These are phyloP conservation scores for Cucumis cinereus DNA, from an alignment of 306 rosid species.

Conservation along the genomic window DNA sequence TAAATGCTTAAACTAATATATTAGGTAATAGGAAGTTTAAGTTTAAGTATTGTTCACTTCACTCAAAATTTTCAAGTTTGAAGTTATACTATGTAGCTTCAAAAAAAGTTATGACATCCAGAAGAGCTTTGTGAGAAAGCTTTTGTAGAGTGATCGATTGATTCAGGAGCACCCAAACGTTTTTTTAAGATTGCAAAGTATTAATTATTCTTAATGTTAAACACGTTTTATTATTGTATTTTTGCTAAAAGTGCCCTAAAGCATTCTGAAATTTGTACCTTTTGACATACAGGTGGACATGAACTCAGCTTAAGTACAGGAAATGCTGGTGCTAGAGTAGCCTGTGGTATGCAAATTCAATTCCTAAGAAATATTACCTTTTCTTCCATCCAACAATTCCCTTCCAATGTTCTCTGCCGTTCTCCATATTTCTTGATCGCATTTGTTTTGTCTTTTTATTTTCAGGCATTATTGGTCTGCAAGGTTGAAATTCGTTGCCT, in stretches of 20 bases:
- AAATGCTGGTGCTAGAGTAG: slow-evolving; percentile 92
- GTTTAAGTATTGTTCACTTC: background rate
- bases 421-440: background rate
- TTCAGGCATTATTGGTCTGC: slow-evolving; percentile 78
- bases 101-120: background rate
- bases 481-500: slow-evolving; percentile 32
- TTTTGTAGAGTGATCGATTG: background rate
- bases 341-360: slow-evolving; percentile 61
- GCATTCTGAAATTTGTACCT: background rate
- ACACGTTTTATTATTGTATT: background rate
- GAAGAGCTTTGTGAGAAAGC: background rate
- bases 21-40: background rate
- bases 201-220: background rate
- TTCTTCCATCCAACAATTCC: background rate
- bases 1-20: background rate
- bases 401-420: background rate
- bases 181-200: background rate
- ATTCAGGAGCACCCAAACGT: background rate
- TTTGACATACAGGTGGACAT: slow-evolving; percentile 57
- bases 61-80: background rate
- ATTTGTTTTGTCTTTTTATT: background rate
- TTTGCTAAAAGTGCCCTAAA: background rate
- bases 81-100: background rate
- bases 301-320: slow-evolving; percentile 93
- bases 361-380: background rate